Evolutionary conservation across 257 asterid genomes (phyloP), one percentile per base, ranked within the genome.

Genomic region (Ballota nigra): DNA sequence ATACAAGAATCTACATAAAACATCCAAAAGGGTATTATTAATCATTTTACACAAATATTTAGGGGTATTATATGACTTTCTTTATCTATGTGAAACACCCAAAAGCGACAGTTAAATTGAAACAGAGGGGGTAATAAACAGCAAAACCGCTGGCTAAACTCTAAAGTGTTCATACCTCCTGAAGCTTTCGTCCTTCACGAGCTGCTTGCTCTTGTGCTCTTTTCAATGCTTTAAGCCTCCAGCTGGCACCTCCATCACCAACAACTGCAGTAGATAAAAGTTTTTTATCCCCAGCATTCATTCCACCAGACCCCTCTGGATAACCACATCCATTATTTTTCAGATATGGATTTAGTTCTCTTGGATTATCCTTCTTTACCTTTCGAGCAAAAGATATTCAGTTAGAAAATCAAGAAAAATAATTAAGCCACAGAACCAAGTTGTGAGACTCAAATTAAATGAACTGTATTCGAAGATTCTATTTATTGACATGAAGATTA

Each of bases 211-310:
- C 98, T 79, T 89, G 82, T 53, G 99, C 84, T 75, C 98, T 86
- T 83, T 87, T 92, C 82, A 95, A 80, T 68, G 98, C 96, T 85
- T 92, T 95, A 53, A 88, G 92, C 86, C 99, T 85, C 99, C 98
- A 95, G 83, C 98, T 95, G 64, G 99, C 99, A 69, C 99, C 99
- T 63, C 99, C 99, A 88, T 95, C 99, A 24, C 99, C 99, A 75
- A 91, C 82, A 83, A 88, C 81, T 31, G 86, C 70, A 18, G 80
- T 67, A 43, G 99, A 91, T 68, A 85, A 33, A 63, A 85, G 86
- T 16, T 68, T 83, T 47, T 59, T 82, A 22, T 78, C 77, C 34
- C 72, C 81, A n/a, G 76, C 38, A 56, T 77, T 84, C 31, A 41
- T 53, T 52, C 70, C 83, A 77, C 79, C 85, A 1, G 84, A 72